A percentile compares a stretch with the other conserved stretches of the same genome.
phyloP scores from a whole-genome alignment of 225 moss, liverwort and hornwort genomes.

The Ulota crispa region DNA sequence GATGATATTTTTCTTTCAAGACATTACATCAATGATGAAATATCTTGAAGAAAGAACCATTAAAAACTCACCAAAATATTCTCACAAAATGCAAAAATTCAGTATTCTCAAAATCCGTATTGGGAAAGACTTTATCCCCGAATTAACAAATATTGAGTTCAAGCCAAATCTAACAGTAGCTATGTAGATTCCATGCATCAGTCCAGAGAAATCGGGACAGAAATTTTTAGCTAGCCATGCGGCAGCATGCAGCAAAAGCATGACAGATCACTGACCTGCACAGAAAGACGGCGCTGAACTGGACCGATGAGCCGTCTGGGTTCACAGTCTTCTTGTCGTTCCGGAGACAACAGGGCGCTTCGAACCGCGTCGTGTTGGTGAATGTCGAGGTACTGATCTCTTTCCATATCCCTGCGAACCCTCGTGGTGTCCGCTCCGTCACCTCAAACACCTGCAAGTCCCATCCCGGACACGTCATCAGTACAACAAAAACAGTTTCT shows the following conservation, averaged over 20 bases:
- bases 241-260: too few species aligned
- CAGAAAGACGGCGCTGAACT: slow-evolving; percentile 44
- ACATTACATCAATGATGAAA: too few species aligned
- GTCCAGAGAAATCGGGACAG: too few species aligned
- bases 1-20: too few species aligned
- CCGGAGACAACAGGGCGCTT: slow-evolving; percentile 64
- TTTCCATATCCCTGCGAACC: slow-evolving; percentile 72
- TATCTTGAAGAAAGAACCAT: too few species aligned
- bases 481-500: neutral
- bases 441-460: slow-evolving; percentile 54
- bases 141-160: too few species aligned
- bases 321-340: slow-evolving; percentile 37
- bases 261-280: slow-evolving; percentile 42
- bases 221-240: neutral
- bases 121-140: too few species aligned
- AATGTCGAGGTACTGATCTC: slow-evolving; percentile 32
- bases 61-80: too few species aligned
- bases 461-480: neutral
- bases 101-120: too few species aligned
- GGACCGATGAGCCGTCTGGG: slow-evolving; percentile 42
- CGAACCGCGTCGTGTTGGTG: slow-evolving; percentile 47
- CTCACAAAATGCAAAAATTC: too few species aligned
- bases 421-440: slow-evolving; percentile 61
- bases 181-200: neutral
- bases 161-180: neutral